Evolutionary conservation across 2,329 filamentous ascomycete genomes (phyloP), one percentile per base, ranked within the genome.

Genomic region (Juglanconis oblonga): DNA sequence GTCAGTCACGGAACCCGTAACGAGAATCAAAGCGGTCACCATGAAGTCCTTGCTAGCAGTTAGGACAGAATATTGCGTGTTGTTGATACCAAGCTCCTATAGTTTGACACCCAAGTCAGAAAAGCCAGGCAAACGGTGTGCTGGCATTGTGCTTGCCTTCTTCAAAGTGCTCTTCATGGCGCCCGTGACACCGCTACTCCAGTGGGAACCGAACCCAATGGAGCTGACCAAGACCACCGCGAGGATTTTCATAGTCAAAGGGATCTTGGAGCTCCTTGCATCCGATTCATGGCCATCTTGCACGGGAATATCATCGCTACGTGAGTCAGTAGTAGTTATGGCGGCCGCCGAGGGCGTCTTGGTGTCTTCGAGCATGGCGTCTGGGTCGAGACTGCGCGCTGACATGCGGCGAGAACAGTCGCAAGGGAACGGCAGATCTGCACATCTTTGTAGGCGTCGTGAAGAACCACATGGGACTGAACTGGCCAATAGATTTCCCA

Each of bases 1-100:
- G 64, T 87, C 84, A 0, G 84, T 87, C 1, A 87, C 67, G 1
- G 85, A 64, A 1, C 85, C 85, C 29, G 77, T 84, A 32, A 77
- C 60, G 0, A 87, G 69, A 24, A 87, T 83, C 3, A 87, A 69
- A 0, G 78, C 74, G 0, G 82, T 85, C 13, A 79, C 79, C 80
- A 87, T 87, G 59, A 87, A 87, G 66, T 87, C 79, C 63, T 86
- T 81, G 48, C 83, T 87, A 0, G 84, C 80, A 64, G 85, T 82
- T 0, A 87, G 74, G 0, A 87, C 73, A 0, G 85, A 78, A 65
- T 81, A 87, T 65, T 87, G 79, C 0, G 79, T 80, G 65, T 87
- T 87, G 67, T 81, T 80, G 67, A 87, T 86, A 51, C 80, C 63
- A 47, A 87, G 74, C 75, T 85, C 66, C 74, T 75, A 35, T 36